A percentile compares a stretch with the other conserved stretches of the same genome.
Conservation (phyloP, 495 filamentous ascomycete species). For the Chaetomium tenue region DNA sequence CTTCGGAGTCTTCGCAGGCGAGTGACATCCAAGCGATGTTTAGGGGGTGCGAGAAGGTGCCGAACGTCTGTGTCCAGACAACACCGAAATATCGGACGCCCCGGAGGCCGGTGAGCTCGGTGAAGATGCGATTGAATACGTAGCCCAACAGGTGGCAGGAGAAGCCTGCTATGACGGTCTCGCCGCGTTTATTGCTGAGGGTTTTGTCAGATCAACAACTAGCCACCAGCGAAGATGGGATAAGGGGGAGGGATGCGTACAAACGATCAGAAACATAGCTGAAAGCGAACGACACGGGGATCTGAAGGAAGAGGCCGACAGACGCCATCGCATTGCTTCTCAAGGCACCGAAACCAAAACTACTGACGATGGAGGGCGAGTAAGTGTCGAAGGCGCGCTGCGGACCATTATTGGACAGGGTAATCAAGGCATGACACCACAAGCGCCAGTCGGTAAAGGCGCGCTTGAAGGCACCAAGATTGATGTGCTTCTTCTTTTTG, state of each 20-base stretch:
- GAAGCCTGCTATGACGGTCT: slow-evolving; percentile 35
- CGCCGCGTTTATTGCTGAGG: slow-evolving; percentile 33
- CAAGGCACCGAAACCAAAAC: slow-evolving; percentile 50
- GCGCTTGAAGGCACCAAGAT: slow-evolving; percentile 29
- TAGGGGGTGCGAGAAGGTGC: slow-evolving; percentile 46
- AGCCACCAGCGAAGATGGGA: not conserved
- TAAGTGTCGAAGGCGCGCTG: slow-evolving; percentile 48
- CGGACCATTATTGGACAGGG: slow-evolving; percentile 42
- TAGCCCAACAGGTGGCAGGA: slow-evolving; percentile 40
- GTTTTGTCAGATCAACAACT: not conserved
- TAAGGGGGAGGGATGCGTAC: slow-evolving; percentile 26
- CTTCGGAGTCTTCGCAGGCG: slow-evolving; percentile 35
- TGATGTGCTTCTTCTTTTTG: slow-evolving; percentile 35
- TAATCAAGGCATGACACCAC: slow-evolving; percentile 44
- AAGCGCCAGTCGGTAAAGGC: slow-evolving; percentile 41
- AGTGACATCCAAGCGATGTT: slow-evolving; percentile 45
- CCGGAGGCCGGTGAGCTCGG: slow-evolving; percentile 23
- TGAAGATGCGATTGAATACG: slow-evolving; percentile 41
- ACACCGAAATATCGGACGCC: slow-evolving; percentile 43
- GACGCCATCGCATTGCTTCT: slow-evolving; percentile 52
- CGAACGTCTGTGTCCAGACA: slow-evolving; percentile 54
- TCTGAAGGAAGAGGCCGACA: slow-evolving; percentile 44
- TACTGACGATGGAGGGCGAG: slow-evolving; percentile 42
- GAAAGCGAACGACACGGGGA: slow-evolving; percentile 47
- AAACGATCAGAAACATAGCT: slow-evolving; percentile 45